Conservation (phyloP, 306 rosid species). For the Rosa multiflora region DNA sequence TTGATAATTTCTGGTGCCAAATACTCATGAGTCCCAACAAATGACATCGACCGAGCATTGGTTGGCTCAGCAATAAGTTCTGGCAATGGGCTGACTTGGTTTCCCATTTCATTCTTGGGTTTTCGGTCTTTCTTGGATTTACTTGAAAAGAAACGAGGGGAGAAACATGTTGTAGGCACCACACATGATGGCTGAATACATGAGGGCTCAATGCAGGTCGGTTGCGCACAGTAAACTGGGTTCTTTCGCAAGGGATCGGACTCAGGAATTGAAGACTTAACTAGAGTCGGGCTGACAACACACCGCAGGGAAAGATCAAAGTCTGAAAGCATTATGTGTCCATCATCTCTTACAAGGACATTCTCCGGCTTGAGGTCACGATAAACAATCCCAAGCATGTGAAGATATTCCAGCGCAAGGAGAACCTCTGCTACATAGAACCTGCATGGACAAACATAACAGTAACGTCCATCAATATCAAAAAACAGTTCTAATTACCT, state of each 20-base stretch:
- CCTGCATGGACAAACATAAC: conserved; percentile 29
- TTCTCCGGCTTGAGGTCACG: conserved; percentile 64
- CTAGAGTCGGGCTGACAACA: conserved; percentile 45
- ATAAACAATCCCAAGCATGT: conserved; percentile 60
- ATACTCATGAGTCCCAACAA: conserved; percentile 60
- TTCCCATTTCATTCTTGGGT: conserved; percentile 49
- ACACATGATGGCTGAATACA: conserved; percentile 54
- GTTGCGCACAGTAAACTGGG: conserved; percentile 48
- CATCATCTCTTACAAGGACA: conserved; percentile 59
- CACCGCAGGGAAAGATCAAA: conserved; percentile 62
- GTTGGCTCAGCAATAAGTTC: conserved; percentile 60
- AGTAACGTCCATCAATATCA: neutral
- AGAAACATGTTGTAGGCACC: conserved; percentile 52
- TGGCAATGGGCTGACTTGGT: conserved; percentile 56
- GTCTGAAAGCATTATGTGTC: conserved; percentile 60
- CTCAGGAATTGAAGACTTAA: conserved; percentile 40
- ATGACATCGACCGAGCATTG: conserved; percentile 61
- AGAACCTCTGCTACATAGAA: conserved; percentile 57
- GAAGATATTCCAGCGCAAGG: conserved; percentile 56
- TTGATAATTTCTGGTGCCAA: conserved; percentile 60
- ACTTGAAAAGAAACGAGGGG: conserved; percentile 50
- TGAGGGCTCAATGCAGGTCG: conserved; percentile 53
- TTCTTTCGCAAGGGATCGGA: conserved; percentile 40
- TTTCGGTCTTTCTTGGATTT: conserved; percentile 49
- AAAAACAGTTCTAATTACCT: neutral